Evolutionary conservation across 352 stramenopile genomes (phyloP).

Genomic region (Globisporangium lucens): DNA sequence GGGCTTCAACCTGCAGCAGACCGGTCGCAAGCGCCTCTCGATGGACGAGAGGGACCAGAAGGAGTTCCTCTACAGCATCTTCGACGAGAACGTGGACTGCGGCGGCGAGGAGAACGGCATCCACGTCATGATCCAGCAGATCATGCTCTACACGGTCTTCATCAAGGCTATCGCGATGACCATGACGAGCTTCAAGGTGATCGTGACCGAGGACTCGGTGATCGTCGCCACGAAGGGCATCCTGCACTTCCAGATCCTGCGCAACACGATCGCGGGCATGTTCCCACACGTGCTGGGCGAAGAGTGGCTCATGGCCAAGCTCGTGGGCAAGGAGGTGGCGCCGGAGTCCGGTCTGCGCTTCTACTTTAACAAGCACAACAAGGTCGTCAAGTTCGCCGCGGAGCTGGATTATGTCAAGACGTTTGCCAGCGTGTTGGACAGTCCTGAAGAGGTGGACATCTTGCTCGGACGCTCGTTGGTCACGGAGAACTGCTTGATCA

Average conservation of each 20-base stretch:
- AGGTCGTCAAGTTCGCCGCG: constrained; percentile 27
- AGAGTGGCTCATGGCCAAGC: constrained; percentile 32
- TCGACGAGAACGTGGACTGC: constrained; percentile 31
- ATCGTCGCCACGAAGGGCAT: constrained; percentile 28
- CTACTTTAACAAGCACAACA: constrained; percentile 31
- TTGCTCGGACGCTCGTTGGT: constrained; percentile 34
- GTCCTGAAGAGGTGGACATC: constrained; percentile 28
- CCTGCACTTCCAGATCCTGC: constrained; percentile 41
- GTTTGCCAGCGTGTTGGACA: constrained; percentile 31
- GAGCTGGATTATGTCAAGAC: constrained; percentile 38
- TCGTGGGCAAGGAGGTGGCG: constrained; percentile 36
- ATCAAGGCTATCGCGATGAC: constrained; percentile 35
- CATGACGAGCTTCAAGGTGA: constrained; percentile 30
- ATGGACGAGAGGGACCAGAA: constrained; percentile 24
- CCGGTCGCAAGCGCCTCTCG: constrained; percentile 16
- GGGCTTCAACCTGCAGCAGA: constrained; percentile 15
- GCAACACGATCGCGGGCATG: constrained; percentile 39
- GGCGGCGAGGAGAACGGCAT: constrained; percentile 22
- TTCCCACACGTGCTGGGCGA: constrained; percentile 45
- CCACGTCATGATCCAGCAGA: constrained; percentile 37
- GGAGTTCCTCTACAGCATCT: constrained; percentile 36
- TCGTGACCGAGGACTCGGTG: constrained; percentile 31
- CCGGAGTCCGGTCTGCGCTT: constrained; percentile 26
- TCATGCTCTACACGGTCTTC: constrained; percentile 40
- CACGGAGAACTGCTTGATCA: constrained; percentile 27